These are phyloP conservation scores for Kondoa malvinella DNA, from an alignment of 768 basidiomycete genomes.

Conservation along the genomic window DNA sequence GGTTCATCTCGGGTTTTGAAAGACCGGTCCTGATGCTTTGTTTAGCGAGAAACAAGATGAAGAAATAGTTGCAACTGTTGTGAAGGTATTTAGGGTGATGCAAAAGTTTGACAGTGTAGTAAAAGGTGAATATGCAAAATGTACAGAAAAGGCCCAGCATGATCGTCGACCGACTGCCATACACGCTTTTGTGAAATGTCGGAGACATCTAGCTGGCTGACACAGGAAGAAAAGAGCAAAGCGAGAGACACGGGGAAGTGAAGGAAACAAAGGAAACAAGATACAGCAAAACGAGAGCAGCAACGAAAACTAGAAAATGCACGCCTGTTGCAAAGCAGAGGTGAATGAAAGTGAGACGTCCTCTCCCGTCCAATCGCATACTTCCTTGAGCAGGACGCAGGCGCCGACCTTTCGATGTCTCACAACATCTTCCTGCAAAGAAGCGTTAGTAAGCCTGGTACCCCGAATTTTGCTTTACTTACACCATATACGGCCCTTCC, in stretches of 20 bases:
- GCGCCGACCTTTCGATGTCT: neutral
- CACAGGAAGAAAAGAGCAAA: too few species aligned
- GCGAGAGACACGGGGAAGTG: too few species aligned
- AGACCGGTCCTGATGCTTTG: neutral
- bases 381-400: too few species aligned
- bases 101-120: neutral
- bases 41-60: neutral
- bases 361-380: too few species aligned
- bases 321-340: too few species aligned
- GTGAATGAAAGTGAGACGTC: too few species aligned
- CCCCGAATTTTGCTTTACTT: slow-evolving; percentile 37
- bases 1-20: slow-evolving; percentile 4
- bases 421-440: slow-evolving; percentile 12
- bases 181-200: too few species aligned
- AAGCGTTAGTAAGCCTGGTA: neutral
- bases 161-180: too few species aligned
- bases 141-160: neutral
- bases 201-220: too few species aligned
- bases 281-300: too few species aligned
- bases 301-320: too few species aligned
- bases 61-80: neutral
- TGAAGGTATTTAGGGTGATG: neutral
- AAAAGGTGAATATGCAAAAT: neutral
- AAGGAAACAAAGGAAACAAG: too few species aligned
- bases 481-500: slow-evolving; percentile 97